Base-by-base conservation (phyloP, 352 stramenopile species). In the Pythium aquatile region DNA sequence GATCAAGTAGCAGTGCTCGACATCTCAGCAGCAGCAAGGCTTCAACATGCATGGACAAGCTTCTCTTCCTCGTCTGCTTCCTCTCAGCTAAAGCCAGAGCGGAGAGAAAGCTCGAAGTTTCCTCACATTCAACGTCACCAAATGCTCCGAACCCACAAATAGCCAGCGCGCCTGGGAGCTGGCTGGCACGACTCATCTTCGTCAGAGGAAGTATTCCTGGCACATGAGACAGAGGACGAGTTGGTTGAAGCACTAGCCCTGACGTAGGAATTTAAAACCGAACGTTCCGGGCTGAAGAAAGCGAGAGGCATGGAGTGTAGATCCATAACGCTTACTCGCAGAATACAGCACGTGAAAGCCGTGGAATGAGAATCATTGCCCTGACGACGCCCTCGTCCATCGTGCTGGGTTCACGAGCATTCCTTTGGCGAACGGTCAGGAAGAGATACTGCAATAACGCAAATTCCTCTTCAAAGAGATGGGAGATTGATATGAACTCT, bases 401-500 rank as follows among this genome's bases (percentile, higher is more conserved):
- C 11, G 35, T 16, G 35, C 35, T 7, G 10, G 35, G 2, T 40
- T 10, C 11, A 14, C 35, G 35, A 40, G 7, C 7, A 42, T 42
- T 42, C 35, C 11, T 24, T 24, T 24, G 20, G 20, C 20, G 20
- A 24, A 24, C 20, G 20, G 20, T 24, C 20, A 24, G 20, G 20
- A 24, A 24, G 20, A 24, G 20, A n/a, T 20, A 40, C 37, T 17
- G 47, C 42, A 14, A 58, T 51, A 11, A 0, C 10, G 17, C 7
- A 47, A 48, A 0, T 46, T 44, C 61, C 53, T 61, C 30, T 67
- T 7, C 14, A 57, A 67, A 61, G 39, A 57, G 33, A 61, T 67
- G 30, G 52, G 42, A 55, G 35, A 35, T 63, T 14, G 17, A 39
- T 39, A 28, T 13, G 37, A 5, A 10, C 24, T 1, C 32, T 37